A percentile compares a stretch with the other conserved stretches of the same genome.
phyloP scores from a whole-genome alignment of 2,329 filamentous ascomycete species.

The Onygenales sp. region DNA sequence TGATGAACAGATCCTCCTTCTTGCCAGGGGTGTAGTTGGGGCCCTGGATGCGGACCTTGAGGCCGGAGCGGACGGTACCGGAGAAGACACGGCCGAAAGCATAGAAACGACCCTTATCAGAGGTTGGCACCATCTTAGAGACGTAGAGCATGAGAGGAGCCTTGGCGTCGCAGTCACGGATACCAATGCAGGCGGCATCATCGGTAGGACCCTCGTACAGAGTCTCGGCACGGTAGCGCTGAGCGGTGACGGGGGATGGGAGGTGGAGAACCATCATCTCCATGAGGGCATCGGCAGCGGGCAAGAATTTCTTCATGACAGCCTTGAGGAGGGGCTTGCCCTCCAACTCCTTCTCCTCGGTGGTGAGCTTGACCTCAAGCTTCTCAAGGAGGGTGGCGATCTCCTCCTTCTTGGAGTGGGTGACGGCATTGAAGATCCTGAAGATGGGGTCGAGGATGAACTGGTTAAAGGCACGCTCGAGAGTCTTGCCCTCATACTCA shows the following conservation, averaged over 20 bases:
- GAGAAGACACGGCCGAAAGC: constrained; percentile 99
- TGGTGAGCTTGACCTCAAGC: constrained; percentile 83
- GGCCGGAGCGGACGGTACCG: constrained; percentile 92
- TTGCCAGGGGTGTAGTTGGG: constrained; percentile 97
- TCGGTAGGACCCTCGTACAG: constrained; percentile 96
- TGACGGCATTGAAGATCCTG: constrained; percentile 93
- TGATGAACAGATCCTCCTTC: constrained; percentile 99
- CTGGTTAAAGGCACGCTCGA: constrained; percentile 99
- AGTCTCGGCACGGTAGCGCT: constrained; percentile 96
- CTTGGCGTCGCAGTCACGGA: constrained; percentile 97
- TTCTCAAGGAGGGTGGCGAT: constrained; percentile 74
- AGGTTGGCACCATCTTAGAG: constrained; percentile 99
- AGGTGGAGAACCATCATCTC: constrained; percentile 99
- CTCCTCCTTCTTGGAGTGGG: constrained; percentile 99
- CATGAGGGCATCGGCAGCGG: constrained; percentile 91
- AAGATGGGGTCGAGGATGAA: constrained; percentile 99
- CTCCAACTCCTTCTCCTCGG: constrained; percentile 84
- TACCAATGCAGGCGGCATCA: constrained; percentile 87
- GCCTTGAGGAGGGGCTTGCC: constrained; percentile 97
- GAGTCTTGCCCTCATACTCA: constrained; percentile 72
- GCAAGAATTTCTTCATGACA: constrained; percentile 98
- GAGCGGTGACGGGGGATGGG: constrained; percentile 88
- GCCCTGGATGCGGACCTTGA: constrained; percentile 99
- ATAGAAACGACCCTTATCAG: constrained; percentile 99
- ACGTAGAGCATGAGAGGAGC: constrained; percentile 99